Evolutionary conservation across 441 rosid species (phyloP).

Genomic region (Lepidium campestre): DNA sequence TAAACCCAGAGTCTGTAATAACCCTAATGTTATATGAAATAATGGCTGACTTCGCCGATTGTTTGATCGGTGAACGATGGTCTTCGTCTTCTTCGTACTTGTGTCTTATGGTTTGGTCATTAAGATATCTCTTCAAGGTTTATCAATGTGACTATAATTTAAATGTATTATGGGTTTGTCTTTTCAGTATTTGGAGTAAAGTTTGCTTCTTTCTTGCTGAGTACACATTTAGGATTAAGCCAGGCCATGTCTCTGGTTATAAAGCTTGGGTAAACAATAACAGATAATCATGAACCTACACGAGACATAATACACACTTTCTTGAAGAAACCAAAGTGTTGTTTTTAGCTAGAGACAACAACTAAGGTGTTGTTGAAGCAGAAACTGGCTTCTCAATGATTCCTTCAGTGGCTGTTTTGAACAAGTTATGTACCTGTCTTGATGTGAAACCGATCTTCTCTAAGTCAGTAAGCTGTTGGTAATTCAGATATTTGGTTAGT

Average conservation of each 20-base stretch:
- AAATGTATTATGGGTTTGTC: background rate
- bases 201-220: background rate
- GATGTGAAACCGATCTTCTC: slow-evolving; percentile 86
- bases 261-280: background rate
- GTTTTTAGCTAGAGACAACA: slow-evolving; percentile 5
- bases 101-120: slow-evolving; percentile 23
- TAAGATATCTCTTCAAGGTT: slow-evolving; percentile 17
- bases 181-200: background rate
- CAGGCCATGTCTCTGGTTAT: background rate
- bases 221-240: background rate
- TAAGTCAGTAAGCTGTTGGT: slow-evolving; percentile 62
- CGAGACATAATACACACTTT: background rate
- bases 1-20: slow-evolving; percentile 11
- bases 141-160: slow-evolving; percentile 5
- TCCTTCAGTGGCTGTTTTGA: slow-evolving; percentile 56
- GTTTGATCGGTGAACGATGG: background rate
- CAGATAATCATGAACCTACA: background rate
- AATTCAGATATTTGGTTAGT: background rate
- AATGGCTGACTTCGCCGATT: slow-evolving; percentile 12
- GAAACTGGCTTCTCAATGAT: slow-evolving; percentile 31
- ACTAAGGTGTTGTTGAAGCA: slow-evolving; percentile 19
- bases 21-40: slow-evolving; percentile 8
- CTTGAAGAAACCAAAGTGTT: background rate
- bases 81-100: background rate
- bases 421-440: slow-evolving; percentile 68